Base-by-base conservation (phyloP, 2,329 filamentous ascomycete species). In the Xylariaceae sp. region DNA sequence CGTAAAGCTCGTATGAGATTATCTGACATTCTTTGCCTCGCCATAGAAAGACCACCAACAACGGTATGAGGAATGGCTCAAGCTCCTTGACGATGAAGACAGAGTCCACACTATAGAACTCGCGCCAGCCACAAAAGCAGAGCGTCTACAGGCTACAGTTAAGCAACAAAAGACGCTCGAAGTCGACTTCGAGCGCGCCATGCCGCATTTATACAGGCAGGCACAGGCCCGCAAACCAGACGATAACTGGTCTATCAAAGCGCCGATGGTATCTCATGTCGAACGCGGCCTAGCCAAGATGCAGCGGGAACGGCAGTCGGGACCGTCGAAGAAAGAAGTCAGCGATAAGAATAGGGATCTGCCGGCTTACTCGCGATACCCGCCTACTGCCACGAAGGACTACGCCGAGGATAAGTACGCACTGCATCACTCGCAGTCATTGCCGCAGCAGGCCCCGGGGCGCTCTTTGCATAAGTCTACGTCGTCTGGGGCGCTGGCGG, bases 161-260 rank as follows among this genome's bases (percentile, higher is more conserved):
- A 63, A 67, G 43, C 70, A 73, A 38, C 75, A 80, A 56, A 67
- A 65, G 34, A 66, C 70, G 22, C 65, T 80, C 1, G 75, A 77
- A 55, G 59, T 62, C 1, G 75, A 79, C 45, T 74, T 80, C 43
- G 66, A 70, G 50, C 55, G 60, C 19, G 64, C 65, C 12, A 70
- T 73, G 49, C 71, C 74, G 6, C 65, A 68, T 10, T 61, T 80
- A 5, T 73, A 72, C 55, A 63, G 59, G 34, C 76, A 75, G 49
- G 69, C 65, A 1, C 63, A 48, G 35, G 17, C 69, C 2, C 59
- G 70, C 22, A 54, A 52, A 19, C 55, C 54, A 1, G 60, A 61
- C 22, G 66, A 69, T 32, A 68, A 70, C 34, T 70, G 71, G 52
- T 68, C 70, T 22, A 60, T 67, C 14, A 74, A 72, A 52, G 71